Base-by-base conservation (phyloP, 139 green algal species). In the Coelastrella sp. region DNA sequence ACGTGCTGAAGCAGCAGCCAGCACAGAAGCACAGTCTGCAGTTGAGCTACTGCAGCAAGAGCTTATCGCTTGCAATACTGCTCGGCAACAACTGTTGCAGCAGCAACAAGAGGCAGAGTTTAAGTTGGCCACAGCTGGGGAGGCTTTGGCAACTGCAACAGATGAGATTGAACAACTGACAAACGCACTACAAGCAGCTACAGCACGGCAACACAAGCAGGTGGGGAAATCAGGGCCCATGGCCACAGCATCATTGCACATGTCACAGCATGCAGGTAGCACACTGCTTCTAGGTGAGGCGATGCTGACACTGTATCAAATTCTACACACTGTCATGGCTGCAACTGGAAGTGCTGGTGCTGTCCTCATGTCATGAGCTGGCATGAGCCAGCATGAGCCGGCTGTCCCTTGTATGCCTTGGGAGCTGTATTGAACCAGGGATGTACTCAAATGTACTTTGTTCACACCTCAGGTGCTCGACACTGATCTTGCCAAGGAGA, bases 161-260 rank as follows among this genome's bases (percentile, higher is more conserved):
- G 17, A 8, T 30, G 67, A 86, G 50, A 76, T 86, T n/a, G 34
- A 86, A 35, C 80, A 79, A 5, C 51, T 86, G 37, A 86, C 67
- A 5, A 67, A 66, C 9, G 45, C 32, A 9, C 48, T 80, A 9
- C 21, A 62, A 17, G 67, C 57, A 1, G 48, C 48, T 21, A 34
- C 68, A 34, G 27, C 21, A 19, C 19, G 30, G 43, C 50, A 51
- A 51, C 73, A 81, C 48, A 21, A 40, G 53, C 53, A 64, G 41
- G 32, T 25, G 79, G 63, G 50, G 79, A 64, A 27, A 9, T 9
- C 13, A 34, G 17, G 25, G 11, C 13, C 19, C 13, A 67, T 32
- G 7, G 19, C 23, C 59, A 1, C 59, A 67, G 23, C 59, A 15
- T 5, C 59, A 67, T 38, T 9, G 2, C 69, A 40, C 34, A 17